These are phyloP conservation scores for Dryas drummondii DNA, from an alignment of 306 rosid species.

Conservation along the genomic window DNA sequence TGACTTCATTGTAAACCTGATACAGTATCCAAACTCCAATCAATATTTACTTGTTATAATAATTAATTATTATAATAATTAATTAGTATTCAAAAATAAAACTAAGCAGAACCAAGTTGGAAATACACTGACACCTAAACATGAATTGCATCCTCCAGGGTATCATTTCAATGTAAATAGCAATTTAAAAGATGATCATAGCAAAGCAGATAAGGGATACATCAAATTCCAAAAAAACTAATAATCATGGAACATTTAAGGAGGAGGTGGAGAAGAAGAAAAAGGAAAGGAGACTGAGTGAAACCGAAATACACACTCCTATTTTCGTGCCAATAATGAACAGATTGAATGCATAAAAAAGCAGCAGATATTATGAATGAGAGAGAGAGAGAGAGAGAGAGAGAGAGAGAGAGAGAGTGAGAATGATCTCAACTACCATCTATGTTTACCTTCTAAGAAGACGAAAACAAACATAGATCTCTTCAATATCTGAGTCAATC, in stretches of 20 bases:
- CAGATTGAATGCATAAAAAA: too few relatives aligned
- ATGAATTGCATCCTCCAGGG: background rate
- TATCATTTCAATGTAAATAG: background rate
- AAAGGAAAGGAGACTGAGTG: background rate
- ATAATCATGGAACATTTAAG: background rate
- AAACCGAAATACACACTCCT: too few relatives aligned
- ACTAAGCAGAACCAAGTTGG: constrained; percentile 9
- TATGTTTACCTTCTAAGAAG: constrained; percentile 68
- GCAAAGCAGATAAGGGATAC: too few relatives aligned
- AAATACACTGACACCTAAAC: background rate
- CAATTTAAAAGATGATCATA: too few relatives aligned
- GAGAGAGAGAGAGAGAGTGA: constrained; percentile 14
- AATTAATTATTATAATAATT: constrained; percentile 18
- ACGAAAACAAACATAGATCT: constrained; percentile 80
- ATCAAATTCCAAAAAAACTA: background rate
- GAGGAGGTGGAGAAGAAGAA: background rate
- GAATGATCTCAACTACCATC: background rate
- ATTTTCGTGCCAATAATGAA: too few relatives aligned
- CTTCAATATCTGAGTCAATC: constrained; percentile 78
- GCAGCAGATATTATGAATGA: too few relatives aligned
- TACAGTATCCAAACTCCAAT: constrained; percentile 22
- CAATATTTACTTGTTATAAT: constrained; percentile 3
- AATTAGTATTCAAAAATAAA: constrained; percentile 8
- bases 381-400: background rate
- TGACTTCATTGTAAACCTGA: constrained; percentile 76